Percentiles rank a stretch among this genome's conserved stretches.
These are phyloP conservation scores for Alopecurus myosuroides DNA, from an alignment of 176 grass and related monocot genomes.

Conservation along the genomic window DNA sequence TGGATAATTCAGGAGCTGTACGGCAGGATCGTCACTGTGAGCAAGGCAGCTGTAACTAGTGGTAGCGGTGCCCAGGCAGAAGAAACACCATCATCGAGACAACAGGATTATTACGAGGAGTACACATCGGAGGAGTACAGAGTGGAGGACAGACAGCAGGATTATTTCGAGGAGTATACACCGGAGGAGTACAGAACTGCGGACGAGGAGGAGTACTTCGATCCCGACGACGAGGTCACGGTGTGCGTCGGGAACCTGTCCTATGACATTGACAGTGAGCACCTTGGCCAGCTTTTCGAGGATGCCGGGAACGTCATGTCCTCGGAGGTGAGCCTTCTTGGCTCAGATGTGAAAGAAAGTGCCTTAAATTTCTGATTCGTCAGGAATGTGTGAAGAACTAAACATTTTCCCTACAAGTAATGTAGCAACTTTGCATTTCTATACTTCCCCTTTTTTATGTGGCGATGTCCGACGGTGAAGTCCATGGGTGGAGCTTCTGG, in stretches of 20 bases:
- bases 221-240: not conserved
- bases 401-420: not conserved
- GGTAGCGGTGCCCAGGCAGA: not conserved
- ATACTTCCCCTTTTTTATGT: not conserved
- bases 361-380: not conserved
- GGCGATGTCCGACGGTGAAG: not conserved
- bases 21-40: constrained; percentile 59
- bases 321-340: not conserved
- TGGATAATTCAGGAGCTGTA: constrained; percentile 45
- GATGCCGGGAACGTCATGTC: not conserved
- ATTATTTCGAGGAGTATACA: too few relatives aligned
- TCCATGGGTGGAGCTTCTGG: not conserved
- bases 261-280: not conserved
- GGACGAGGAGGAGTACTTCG: not conserved
- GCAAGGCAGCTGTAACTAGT: not conserved
- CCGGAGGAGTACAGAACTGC: too few relatives aligned
- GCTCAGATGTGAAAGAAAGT: too few relatives aligned
- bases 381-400: not conserved
- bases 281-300: not conserved
- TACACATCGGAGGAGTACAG: not conserved
- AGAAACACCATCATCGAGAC: not conserved
- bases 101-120: not conserved
- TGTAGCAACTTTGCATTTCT: not conserved
- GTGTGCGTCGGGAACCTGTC: not conserved
- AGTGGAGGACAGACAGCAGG: too few relatives aligned